Conservation (phyloP, 345 rosid species). For the Mallotus nudiflorus region DNA sequence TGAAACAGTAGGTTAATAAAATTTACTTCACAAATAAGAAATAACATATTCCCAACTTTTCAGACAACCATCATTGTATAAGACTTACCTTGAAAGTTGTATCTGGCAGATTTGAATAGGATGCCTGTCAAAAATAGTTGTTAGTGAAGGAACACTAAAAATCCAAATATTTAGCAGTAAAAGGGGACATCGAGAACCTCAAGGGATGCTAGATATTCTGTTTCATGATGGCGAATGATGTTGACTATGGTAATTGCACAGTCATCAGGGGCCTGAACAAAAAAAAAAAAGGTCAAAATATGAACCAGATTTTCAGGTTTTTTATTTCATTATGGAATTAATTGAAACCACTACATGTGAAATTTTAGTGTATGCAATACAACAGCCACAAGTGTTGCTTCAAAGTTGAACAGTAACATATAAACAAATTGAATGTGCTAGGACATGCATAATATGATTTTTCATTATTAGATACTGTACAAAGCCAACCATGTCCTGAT, state of each 20-base stretch:
- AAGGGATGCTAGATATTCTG: slow-evolving; percentile 84
- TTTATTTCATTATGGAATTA: not conserved
- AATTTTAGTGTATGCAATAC: too few relatives aligned
- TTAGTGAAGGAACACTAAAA: slow-evolving; percentile 12
- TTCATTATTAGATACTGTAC: not conserved
- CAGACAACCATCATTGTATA: not conserved
- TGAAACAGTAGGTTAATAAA: not conserved
- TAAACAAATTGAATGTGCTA: not conserved
- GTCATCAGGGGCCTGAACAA: slow-evolving; percentile 81
- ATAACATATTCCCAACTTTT: not conserved
- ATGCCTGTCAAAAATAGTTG: slow-evolving; percentile 50
- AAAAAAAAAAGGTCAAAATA: slow-evolving; percentile 19
- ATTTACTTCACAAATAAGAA: not conserved
- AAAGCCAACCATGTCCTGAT: not conserved
- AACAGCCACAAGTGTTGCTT: not conserved
- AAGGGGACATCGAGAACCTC: slow-evolving; percentile 52
- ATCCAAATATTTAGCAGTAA: slow-evolving; percentile 4
- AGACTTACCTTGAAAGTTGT: slow-evolving; percentile 77
- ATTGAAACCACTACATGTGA: not conserved
- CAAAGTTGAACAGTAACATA: not conserved
- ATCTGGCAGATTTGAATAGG: slow-evolving; percentile 89
- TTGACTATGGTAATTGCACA: slow-evolving; percentile 64
- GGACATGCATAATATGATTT: not conserved
- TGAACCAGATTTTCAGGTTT: not conserved
- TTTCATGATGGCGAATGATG: slow-evolving; percentile 80